Percentiles rank a stretch among this genome's conserved stretches.
phyloP scores from a whole-genome alignment of 2,329 filamentous ascomycete genomes.

The Penicillium vulpinum region DNA sequence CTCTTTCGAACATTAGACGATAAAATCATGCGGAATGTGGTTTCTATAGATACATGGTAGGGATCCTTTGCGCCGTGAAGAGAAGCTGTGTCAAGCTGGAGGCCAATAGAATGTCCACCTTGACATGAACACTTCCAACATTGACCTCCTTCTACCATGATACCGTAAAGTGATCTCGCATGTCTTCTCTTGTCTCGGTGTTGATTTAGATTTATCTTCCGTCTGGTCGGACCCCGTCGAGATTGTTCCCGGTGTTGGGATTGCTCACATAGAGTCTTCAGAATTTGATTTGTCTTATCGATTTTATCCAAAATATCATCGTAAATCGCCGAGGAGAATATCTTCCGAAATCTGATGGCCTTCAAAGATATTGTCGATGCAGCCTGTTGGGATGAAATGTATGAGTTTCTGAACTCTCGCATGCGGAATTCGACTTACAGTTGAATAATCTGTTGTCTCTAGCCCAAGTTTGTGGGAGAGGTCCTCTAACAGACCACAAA shows the following conservation, averaged over 20 bases:
- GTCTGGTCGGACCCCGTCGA: not conserved
- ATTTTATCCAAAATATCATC: not conserved
- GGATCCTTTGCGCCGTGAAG: too few relatives aligned
- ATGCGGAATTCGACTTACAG: too few relatives aligned
- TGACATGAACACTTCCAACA: not conserved
- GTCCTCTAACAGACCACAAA: not conserved
- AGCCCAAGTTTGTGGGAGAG: not conserved
- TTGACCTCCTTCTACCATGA: not conserved
- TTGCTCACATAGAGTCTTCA: not conserved
- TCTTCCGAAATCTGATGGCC: not conserved
- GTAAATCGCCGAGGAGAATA: not conserved
- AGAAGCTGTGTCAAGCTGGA: not conserved
- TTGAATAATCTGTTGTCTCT: not conserved
- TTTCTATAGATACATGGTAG: too few relatives aligned
- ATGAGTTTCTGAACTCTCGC: too few relatives aligned
- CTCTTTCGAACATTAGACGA: too few relatives aligned
- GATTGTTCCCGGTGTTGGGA: not conserved
- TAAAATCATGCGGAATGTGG: too few relatives aligned
- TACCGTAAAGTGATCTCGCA: not conserved
- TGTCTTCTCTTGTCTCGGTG: not conserved
- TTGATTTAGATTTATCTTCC: not conserved
- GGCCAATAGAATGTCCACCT: not conserved
- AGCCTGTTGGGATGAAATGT: too few relatives aligned
- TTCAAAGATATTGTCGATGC: too few relatives aligned
- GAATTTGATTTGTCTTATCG: not conserved